Evolutionary conservation across 2,329 filamentous ascomycete species (phyloP).

Genomic region (Phialophora tarda): DNA sequence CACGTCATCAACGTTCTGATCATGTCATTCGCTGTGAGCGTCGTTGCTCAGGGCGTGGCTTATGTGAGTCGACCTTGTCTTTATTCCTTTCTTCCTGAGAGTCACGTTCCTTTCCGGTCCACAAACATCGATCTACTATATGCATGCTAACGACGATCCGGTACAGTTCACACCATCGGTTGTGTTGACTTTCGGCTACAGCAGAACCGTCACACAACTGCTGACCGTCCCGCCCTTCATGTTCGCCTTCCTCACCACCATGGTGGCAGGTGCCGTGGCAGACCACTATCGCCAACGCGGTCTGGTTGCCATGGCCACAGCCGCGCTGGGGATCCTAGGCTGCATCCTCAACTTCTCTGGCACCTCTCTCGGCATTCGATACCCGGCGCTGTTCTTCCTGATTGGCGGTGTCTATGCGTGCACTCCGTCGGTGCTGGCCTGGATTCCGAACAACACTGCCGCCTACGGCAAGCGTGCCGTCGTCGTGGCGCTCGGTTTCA

Average conservation of each 20-base stretch:
- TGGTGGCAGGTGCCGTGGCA: slow-evolving; percentile 7
- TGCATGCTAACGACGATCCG: too few species aligned
- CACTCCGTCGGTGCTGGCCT: slow-evolving; percentile 39
- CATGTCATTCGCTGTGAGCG: slow-evolving; percentile 3
- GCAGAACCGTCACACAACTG: slow-evolving; percentile 43
- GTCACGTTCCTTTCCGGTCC: too few species aligned
- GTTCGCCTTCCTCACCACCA: slow-evolving; percentile 62
- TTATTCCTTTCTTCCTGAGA: too few species aligned
- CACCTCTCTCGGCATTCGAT: slow-evolving; percentile 56
- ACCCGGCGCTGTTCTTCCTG: slow-evolving; percentile 65
- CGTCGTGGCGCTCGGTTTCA: slow-evolving; percentile 54
- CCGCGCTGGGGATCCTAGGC: slow-evolving; percentile 42
- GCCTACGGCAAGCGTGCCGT: slow-evolving; percentile 45
- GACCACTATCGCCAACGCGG: slow-evolving; percentile 45
- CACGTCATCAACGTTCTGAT: slow-evolving; percentile 36
- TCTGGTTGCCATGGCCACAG: slow-evolving; percentile 47
- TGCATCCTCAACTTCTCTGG: slow-evolving; percentile 61
- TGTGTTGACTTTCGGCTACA: slow-evolving; percentile 63
- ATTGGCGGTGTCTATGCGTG: slow-evolving; percentile 40
- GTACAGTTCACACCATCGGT: slow-evolving; percentile 74
- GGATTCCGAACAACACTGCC: slow-evolving; percentile 41
- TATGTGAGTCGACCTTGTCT: background rate
- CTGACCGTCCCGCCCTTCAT: slow-evolving; percentile 52
- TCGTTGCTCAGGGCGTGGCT: slow-evolving; percentile 2
- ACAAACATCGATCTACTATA: too few species aligned